Evolutionary conservation across 2,329 filamentous ascomycete genomes (phyloP), one percentile per base, ranked within the genome.

Genomic region (Chaetomiaceae sp.): DNA sequence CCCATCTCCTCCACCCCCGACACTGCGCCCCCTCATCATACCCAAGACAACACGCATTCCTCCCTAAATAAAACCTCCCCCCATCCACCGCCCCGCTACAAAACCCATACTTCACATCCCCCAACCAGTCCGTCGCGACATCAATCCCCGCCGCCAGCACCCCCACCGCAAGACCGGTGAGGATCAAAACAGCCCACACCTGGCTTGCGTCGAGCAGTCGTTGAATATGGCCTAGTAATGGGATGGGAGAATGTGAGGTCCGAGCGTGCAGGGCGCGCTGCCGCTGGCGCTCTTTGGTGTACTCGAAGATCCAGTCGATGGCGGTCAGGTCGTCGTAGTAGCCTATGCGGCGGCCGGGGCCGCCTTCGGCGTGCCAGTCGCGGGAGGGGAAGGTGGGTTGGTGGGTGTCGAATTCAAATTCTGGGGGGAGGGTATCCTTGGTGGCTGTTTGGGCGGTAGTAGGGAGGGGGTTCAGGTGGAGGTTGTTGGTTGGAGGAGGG

Each of bases 221-320:
- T 57, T 81, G 84, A 50, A 87, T 64, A 63, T 90, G 83, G 12
- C 91, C 90, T 19, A 91, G 62, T n/a, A 91, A 61, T 81, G 51
- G 84, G 81, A 19, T 97, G 75, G 22, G 15, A 6, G 25, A 19
- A 4, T 3, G 12, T 3, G 81, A 78, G 7, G 84, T 80, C 63
- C 80, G 82, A 0, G 87, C 82, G 51, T 84, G 81, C 19, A 99
- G 75, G 27, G 87, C 81, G n/a, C 90, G 83, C 64, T 95, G 74
- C 22, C 94, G 83, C 69, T 95, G 90, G 19, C 94, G 83, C 73
- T 99, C 94, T 70, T 96, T 96, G 48, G 89, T 94, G 67, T 97
- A 96, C 71, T 99, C 94, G 64, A 96, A 97, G 67, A 97, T 97
- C 94, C 94, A 99, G 74, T 99, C 94, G 68, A 99, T 99, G 54